Evolutionary conservation across 257 asterid species (phyloP), one percentile per base, ranked within the genome.

Genomic region (Nyctanthes arbortristis): DNA sequence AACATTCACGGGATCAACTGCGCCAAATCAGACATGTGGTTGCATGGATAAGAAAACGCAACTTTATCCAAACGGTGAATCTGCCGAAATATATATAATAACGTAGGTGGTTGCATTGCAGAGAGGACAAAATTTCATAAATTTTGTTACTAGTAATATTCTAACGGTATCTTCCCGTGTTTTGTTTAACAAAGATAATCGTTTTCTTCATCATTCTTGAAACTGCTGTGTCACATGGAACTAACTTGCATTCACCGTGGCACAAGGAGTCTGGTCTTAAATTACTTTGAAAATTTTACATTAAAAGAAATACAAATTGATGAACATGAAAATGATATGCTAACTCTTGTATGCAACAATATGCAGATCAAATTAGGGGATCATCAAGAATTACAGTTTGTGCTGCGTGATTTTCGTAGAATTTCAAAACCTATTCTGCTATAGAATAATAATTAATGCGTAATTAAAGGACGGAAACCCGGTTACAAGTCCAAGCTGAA

Each of bases 1-100:
- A 56, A 52, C 52, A 65, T 72, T 87, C 96, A 87, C 96, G 96
- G 87, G 89, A 80, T 85, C 81, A 82, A 75, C 80, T 82, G 88
- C 86, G 74, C 66, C 63, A 76, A 76, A 79, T 59, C 49, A 77
- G 83, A 74, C 64, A 62, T 64, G 45, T 59, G 76, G 80, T 71
- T 68, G 45, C 55, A 47, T 29, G n/a, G n/a, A n/a, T 11, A 74
- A 76, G 60, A n/a, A 36, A 66, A 45, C 83, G 70, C 78, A 74
- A 68, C 72, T 28, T 58, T 34, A 39, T 66, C 75, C 49, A 1
- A 58, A 76, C 76, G 66, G 72, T 69, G 72, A 74, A 56, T n/a
- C n/a, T 59, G 55, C 18, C 64, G 73, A 72, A n/a, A n/a, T n/a
- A n/a, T n/a, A n/a, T n/a, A n/a, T n/a, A n/a, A n/a, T n/a, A n/a